A percentile compares a stretch with the other conserved stretches of the same genome.
Evolutionary conservation across 768 basidiomycete genomes (phyloP).

Genomic region (Tubosaeta sp.): DNA sequence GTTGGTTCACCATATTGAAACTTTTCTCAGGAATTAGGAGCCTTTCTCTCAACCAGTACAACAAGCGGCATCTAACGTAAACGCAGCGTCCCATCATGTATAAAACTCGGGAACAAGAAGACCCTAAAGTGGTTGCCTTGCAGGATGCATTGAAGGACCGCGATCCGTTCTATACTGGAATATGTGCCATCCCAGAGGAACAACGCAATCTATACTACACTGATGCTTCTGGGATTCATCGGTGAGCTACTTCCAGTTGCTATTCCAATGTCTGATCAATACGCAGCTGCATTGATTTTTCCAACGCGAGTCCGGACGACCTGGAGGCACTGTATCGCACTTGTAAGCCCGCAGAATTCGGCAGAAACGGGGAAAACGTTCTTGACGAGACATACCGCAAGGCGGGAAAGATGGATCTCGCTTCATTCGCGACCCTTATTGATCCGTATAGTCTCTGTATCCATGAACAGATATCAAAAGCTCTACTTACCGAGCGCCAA

Average conservation of each 20-base stretch:
- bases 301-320: background rate
- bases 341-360: constrained; percentile 41
- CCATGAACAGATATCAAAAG: constrained; percentile 14
- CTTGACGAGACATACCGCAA: constrained; percentile 44
- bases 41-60: too few relatives aligned
- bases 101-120: background rate
- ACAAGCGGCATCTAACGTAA: too few relatives aligned
- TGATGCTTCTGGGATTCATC: background rate
- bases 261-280: background rate
- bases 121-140: background rate
- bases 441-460: constrained; percentile 30
- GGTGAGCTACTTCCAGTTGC: background rate
- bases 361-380: constrained; percentile 33
- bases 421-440: constrained; percentile 34
- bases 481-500: constrained; percentile 28
- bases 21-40: too few relatives aligned
- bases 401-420: constrained; percentile 41
- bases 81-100: too few relatives aligned
- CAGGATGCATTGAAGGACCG: background rate
- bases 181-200: background rate
- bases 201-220: background rate
- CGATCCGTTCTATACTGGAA: background rate
- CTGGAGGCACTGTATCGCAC: constrained; percentile 26
- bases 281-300: constrained; percentile 1
- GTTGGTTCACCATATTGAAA: too few relatives aligned